A percentile compares a stretch with the other conserved stretches of the same genome.
phyloP scores from a whole-genome alignment of 208 protist species.

The Crithidia fasciculata region DNA sequence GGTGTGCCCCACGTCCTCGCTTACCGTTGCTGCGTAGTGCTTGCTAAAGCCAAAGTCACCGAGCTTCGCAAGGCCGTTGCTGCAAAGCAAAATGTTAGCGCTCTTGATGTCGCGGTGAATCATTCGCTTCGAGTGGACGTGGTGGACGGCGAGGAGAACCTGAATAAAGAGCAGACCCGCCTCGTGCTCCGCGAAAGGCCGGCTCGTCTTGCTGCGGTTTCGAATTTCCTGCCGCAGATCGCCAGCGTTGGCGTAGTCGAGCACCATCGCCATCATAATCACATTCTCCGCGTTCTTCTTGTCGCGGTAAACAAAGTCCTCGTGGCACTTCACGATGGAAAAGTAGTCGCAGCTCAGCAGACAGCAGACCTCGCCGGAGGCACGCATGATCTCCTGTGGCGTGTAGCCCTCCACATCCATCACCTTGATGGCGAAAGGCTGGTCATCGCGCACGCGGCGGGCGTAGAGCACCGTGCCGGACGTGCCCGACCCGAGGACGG shows the following conservation, averaged over 20 bases:
- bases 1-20: slow-evolving; percentile 43
- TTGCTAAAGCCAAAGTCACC: slow-evolving; percentile 83
- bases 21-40: slow-evolving; percentile 39
- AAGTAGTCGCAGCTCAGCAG: slow-evolving; percentile 74
- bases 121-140: slow-evolving; percentile 79
- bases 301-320: slow-evolving; percentile 58
- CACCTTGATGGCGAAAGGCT: slow-evolving; percentile 61
- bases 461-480: slow-evolving; percentile 50
- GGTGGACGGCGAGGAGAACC: slow-evolving; percentile 69
- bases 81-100: slow-evolving; percentile 80
- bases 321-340: slow-evolving; percentile 82
- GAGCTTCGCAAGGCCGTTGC: slow-evolving; percentile 77
- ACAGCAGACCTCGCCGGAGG: slow-evolving; percentile 60
- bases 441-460: slow-evolving; percentile 46
- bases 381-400: slow-evolving; percentile 59
- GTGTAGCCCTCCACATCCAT: slow-evolving; percentile 69
- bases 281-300: slow-evolving; percentile 46
- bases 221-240: slow-evolving; percentile 72
- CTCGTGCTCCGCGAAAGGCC: slow-evolving; percentile 60
- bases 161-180: slow-evolving; percentile 66
- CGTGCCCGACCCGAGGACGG: slow-evolving; percentile 51
- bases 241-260: slow-evolving; percentile 85
- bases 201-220: slow-evolving; percentile 23
- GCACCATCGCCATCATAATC: slow-evolving; percentile 65
- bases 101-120: slow-evolving; percentile 89